Base-by-base conservation (phyloP, 345 rosid species). In the Jatropha curcas region DNA sequence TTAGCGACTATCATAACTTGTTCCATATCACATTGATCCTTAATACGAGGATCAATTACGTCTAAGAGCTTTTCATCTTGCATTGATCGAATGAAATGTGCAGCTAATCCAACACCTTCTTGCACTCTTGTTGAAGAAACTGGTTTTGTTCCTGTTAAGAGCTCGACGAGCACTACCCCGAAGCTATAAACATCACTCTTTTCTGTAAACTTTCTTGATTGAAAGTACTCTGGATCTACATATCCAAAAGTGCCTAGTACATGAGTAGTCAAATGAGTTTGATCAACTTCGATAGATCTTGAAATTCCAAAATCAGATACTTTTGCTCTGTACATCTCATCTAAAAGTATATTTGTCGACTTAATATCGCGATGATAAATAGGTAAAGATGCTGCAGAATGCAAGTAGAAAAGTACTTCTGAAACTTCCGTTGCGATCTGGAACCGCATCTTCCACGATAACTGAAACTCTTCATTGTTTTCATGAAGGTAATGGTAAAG, bases 211-310 rank as follows among this genome's bases (percentile, higher is more conserved):
- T 62, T 59, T 2, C 73, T 39, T 0, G 81, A 35, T 9, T 2
- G 72, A 11, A 71, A 79, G 22, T 74, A 74, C 25, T 65, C 70
- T 0, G 76, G 79, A 51, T 74, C 73, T 0, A 79, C 41, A 67
- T 79, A 74, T 2, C 79, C 82, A 27, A 79, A 74, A 2, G 76
- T 79, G 0, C 82, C 82, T 24, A 65, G 71, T 19, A 79, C 73
- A 41, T 7, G 22, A 12, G 82, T 74, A 4, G 79, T 79, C 35
- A 79, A 17, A 7, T 74, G 76, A 27, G 79, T 70, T 71, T 70
- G 68, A 25, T 74, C 78, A 6, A 70, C 20, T 9, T 66, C 20
- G 10, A 75, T 53, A 0, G 56, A 67, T 22, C 58, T 80, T 9
- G 83, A 71, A 5, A 59, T 22, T 24, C 74, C 77, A 25, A 75